Evolutionary conservation across 2,329 filamentous ascomycete species (phyloP).

Genomic region (Alternaria dauci): DNA sequence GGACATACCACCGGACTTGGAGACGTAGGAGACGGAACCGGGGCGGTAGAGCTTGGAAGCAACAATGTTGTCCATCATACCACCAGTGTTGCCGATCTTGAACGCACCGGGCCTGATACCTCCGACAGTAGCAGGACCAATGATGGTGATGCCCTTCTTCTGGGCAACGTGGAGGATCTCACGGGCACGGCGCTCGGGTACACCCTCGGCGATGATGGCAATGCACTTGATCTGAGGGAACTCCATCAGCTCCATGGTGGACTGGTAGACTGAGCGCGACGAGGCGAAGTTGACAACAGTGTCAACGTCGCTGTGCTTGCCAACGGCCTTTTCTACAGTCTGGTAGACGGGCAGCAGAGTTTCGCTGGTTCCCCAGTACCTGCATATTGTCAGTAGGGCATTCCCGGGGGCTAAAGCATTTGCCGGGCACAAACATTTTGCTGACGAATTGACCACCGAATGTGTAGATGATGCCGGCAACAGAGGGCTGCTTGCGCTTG

Average conservation of each 20-base stretch:
- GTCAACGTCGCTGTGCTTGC: slow-evolving; percentile 97
- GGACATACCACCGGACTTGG: slow-evolving; percentile 99
- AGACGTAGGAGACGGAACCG: slow-evolving; percentile 98
- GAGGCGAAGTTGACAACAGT: slow-evolving; percentile 99
- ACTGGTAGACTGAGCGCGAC: slow-evolving; percentile 97
- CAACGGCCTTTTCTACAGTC: slow-evolving; percentile 87
- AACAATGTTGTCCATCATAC: slow-evolving; percentile 99
- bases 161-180: slow-evolving; percentile 96
- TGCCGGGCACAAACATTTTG: slow-evolving; percentile 78
- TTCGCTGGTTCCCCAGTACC: slow-evolving; percentile 99
- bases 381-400: slow-evolving; percentile 38
- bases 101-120: slow-evolving; percentile 99
- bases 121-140: slow-evolving; percentile 96
- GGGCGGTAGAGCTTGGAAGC: slow-evolving; percentile 99
- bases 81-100: slow-evolving; percentile 99
- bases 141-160: slow-evolving; percentile 99
- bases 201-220: slow-evolving; percentile 99
- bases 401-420: slow-evolving; percentile 4
- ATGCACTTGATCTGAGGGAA: slow-evolving; percentile 97
- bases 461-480: slow-evolving; percentile 99
- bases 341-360: slow-evolving; percentile 99
- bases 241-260: slow-evolving; percentile 98
- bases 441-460: slow-evolving; percentile 99
- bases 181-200: slow-evolving; percentile 95
- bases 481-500: slow-evolving; percentile 95